Conservation (phyloP, 1,284 basidiomycete genomes). For the Blastosporella zonata region DNA sequence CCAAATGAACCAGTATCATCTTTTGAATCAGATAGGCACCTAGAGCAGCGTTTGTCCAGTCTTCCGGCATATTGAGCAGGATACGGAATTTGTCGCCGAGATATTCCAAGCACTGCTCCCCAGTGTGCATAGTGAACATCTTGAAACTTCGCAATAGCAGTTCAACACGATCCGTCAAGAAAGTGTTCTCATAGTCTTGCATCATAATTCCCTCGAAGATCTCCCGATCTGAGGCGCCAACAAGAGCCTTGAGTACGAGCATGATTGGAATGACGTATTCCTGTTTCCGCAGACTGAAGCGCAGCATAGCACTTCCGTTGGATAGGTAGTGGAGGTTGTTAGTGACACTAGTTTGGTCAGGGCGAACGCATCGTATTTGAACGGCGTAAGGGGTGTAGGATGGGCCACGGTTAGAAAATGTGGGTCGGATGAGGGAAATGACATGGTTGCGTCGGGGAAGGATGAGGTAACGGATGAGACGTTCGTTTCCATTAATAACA, state of each 20-base stretch:
- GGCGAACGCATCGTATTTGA: slow-evolving; percentile 92
- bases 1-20: slow-evolving; percentile 89
- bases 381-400: slow-evolving; percentile 95
- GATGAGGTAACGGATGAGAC: slow-evolving; percentile 96
- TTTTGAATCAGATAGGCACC: slow-evolving; percentile 86
- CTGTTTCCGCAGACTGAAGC: slow-evolving; percentile 97
- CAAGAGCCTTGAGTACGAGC: slow-evolving; percentile 93
- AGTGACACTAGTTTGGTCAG: slow-evolving; percentile 89
- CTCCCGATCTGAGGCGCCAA: slow-evolving; percentile 94
- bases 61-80: slow-evolving; percentile 88
- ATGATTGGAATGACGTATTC: slow-evolving; percentile 99
- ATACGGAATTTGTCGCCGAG: slow-evolving; percentile 98
- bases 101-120: slow-evolving; percentile 93
- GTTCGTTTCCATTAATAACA: slow-evolving; percentile 98
- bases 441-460: slow-evolving; percentile 89
- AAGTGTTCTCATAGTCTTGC: slow-evolving; percentile 97
- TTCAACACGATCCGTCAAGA: slow-evolving; percentile 97
- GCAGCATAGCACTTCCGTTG: slow-evolving; percentile 92
- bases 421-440: slow-evolving; percentile 81
- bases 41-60: slow-evolving; percentile 85
- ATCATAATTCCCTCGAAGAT: slow-evolving; percentile 98
- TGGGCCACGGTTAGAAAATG: slow-evolving; percentile 89
- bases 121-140: slow-evolving; percentile 84
- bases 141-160: slow-evolving; percentile 98
- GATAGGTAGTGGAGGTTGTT: slow-evolving; percentile 97